A percentile compares a stretch with the other conserved stretches of the same genome.
phyloP scores from a whole-genome alignment of 2,329 filamentous ascomycete species.

The Penicillium sp. region DNA sequence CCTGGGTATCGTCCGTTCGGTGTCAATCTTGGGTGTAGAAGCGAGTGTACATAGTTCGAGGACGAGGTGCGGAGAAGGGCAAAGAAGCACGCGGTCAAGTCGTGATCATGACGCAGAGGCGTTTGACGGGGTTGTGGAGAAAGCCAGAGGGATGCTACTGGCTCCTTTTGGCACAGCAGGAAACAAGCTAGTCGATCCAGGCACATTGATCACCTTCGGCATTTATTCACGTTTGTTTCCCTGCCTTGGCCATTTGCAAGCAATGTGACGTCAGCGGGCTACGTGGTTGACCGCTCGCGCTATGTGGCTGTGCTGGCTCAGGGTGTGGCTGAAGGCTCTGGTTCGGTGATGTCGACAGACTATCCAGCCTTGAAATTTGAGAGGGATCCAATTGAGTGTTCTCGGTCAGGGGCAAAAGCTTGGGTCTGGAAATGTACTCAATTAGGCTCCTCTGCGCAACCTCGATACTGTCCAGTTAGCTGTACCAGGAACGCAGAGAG shows the following conservation, averaged over 20 bases:
- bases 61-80: neutral
- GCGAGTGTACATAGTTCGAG: neutral
- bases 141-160: neutral
- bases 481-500: too few relatives aligned
- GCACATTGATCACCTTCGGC: neutral
- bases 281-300: neutral
- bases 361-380: neutral
- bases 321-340: neutral
- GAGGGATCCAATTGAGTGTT: conserved; percentile 31
- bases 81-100: conserved; percentile 5
- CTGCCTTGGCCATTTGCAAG: neutral
- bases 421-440: too few relatives aligned
- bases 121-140: conserved; percentile 4
- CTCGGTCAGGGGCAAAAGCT: too few relatives aligned
- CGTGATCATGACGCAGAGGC: conserved; percentile 18
- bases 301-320: neutral
- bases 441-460: conserved; percentile 34
- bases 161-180: neutral
- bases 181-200: conserved; percentile 7
- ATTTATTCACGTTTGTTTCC: neutral
- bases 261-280: neutral
- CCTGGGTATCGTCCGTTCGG: neutral
- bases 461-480: neutral
- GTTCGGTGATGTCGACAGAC: neutral
- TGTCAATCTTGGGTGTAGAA: neutral